phyloP scores from a whole-genome alignment of 345 rosid genomes.

The Barbarea vulgaris region DNA sequence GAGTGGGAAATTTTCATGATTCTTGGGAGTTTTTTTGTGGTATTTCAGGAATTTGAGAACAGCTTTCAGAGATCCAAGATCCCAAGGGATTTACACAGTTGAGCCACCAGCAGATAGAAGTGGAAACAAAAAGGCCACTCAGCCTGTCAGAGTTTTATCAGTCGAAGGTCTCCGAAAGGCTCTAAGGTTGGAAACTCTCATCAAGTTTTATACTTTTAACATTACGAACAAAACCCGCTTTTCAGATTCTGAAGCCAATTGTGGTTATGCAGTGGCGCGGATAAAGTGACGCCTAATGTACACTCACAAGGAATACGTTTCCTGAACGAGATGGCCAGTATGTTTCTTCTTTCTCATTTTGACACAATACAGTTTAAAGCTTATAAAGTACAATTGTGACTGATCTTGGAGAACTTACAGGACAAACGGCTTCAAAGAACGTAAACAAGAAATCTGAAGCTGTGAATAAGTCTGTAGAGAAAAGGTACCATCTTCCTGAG shows the following conservation, averaged over 20 bases:
- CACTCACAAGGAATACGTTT: constrained; percentile 92
- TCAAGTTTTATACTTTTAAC: neutral
- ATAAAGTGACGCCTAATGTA: constrained; percentile 79
- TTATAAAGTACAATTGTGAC: constrained; percentile 15
- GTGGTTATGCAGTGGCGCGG: constrained; percentile 61
- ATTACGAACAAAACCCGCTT: neutral
- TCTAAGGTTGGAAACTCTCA: constrained; percentile 54
- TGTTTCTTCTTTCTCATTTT: constrained; percentile 25
- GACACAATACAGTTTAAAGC: neutral
- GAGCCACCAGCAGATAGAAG: constrained; percentile 59
- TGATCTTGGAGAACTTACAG: constrained; percentile 40
- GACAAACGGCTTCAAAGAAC: constrained; percentile 45
- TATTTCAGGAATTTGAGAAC: constrained; percentile 64
- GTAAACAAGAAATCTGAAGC: constrained; percentile 43
- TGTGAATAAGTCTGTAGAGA: constrained; percentile 40
- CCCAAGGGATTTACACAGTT: constrained; percentile 68
- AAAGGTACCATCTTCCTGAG: constrained; percentile 53
- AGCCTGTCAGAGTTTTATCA: constrained; percentile 66
- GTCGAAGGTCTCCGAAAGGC: constrained; percentile 83
- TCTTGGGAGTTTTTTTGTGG: neutral
- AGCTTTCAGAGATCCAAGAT: constrained; percentile 53
- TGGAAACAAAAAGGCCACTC: constrained; percentile 46
- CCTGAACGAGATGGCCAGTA: constrained; percentile 83
- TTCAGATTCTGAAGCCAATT: neutral
- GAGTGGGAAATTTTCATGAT: constrained; percentile 5